Percentiles rank a stretch among this genome's conserved stretches.
These are phyloP conservation scores for Claviceps lovelessii DNA, from an alignment of 2,329 filamentous ascomycete species.

Conservation along the genomic window DNA sequence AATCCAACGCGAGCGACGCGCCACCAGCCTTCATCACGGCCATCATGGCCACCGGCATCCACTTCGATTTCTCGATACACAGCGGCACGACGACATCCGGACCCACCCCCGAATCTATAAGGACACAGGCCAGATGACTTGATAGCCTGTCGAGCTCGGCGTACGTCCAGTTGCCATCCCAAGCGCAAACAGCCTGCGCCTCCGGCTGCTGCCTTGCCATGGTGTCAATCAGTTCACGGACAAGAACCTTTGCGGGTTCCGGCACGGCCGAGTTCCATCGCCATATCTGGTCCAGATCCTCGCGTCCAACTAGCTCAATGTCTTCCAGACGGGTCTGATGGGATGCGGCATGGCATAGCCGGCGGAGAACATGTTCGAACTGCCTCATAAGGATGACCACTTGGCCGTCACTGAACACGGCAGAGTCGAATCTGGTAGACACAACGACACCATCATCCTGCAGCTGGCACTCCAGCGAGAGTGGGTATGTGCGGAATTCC, in stretches of 20 bases:
- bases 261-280: slow-evolving; percentile 1
- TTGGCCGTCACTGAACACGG: slow-evolving; percentile 3
- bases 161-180: slow-evolving; percentile 15
- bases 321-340: slow-evolving; percentile 3
- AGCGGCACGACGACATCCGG: slow-evolving; percentile 11
- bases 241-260: neutral
- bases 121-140: slow-evolving; percentile 7
- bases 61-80: slow-evolving; percentile 15
- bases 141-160: slow-evolving; percentile 11
- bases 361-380: slow-evolving; percentile 6
- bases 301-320: neutral
- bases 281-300: slow-evolving; percentile 3
- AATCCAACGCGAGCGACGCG: slow-evolving; percentile 15
- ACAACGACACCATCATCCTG: slow-evolving; percentile 3
- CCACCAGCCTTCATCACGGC: slow-evolving; percentile 16
- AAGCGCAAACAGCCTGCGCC: slow-evolving; percentile 8
- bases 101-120: neutral
- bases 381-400: slow-evolving; percentile 3
- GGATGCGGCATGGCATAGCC: slow-evolving; percentile 1
- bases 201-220: neutral
- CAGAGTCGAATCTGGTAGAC: slow-evolving; percentile 7
- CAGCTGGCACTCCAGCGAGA: slow-evolving; percentile 2
- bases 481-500: slow-evolving; percentile 1
- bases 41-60: slow-evolving; percentile 13
- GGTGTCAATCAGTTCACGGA: neutral